phyloP scores from a whole-genome alignment of 768 basidiomycete species.

The Mrakia blollopis region DNA sequence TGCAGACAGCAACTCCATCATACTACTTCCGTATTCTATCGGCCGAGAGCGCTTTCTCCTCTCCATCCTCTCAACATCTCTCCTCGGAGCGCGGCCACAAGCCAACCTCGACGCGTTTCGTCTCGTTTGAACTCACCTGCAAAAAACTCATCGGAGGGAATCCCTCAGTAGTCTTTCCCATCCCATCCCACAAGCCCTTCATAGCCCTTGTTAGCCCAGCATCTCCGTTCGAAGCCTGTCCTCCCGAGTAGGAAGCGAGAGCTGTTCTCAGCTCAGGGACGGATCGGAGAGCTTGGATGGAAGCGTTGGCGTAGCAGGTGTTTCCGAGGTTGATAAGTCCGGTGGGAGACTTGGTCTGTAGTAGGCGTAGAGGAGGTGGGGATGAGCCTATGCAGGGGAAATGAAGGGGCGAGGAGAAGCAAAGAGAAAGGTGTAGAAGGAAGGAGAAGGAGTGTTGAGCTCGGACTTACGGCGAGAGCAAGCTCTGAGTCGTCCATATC shows the following conservation, averaged over 20 bases:
- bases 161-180: constrained; percentile 70
- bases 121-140: constrained; percentile 42
- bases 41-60: no score
- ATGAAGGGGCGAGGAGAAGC: background rate
- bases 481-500: constrained; percentile 82
- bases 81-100: no score
- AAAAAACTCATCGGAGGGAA: constrained; percentile 69
- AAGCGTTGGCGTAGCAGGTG: constrained; percentile 79
- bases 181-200: constrained; percentile 58
- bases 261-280: constrained; percentile 82
- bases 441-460: background rate
- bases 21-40: no score
- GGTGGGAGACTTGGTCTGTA: constrained; percentile 35
- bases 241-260: constrained; percentile 44
- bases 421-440: background rate
- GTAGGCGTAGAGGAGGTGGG: background rate
- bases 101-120: background rate
- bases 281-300: constrained; percentile 84
- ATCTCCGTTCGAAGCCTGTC: background rate
- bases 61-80: no score
- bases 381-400: background rate
- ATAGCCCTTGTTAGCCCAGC: constrained; percentile 34
- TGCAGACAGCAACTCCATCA: no score
- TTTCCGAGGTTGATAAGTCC: constrained; percentile 43
- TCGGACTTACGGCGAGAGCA: constrained; percentile 64